Conservation (phyloP, 2,329 filamentous ascomycete genomes). For the Cordyceps cateniannulata region DNA sequence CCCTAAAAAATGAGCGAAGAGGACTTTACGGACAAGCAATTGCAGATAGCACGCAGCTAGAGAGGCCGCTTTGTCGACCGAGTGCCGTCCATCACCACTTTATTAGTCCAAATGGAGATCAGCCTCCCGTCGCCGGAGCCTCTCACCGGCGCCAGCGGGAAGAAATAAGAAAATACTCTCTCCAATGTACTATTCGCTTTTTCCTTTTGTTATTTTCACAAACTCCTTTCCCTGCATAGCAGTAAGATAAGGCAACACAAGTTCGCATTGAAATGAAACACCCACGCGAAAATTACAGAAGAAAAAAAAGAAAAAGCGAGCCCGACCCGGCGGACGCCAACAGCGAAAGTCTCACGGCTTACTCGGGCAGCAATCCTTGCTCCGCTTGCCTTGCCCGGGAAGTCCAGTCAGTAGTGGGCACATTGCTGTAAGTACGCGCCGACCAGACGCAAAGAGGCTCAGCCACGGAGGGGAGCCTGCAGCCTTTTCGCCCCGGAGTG, state of each 20-base stretch:
- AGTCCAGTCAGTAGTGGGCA: background rate
- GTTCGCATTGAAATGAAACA: background rate
- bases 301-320: background rate
- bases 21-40: background rate
- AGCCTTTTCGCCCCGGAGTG: background rate
- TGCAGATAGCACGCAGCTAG: background rate
- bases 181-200: background rate
- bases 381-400: background rate
- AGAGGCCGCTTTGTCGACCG: background rate
- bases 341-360: background rate
- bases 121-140: background rate
- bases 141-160: background rate
- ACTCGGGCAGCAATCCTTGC: background rate
- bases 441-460: background rate
- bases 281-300: background rate
- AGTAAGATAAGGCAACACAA: no score
- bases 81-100: background rate
- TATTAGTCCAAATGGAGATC: no score
- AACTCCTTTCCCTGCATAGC: background rate
- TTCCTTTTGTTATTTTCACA: background rate
- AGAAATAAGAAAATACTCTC: background rate
- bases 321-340: background rate
- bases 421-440: constrained; percentile 1
- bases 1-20: background rate
- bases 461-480: background rate